Conservation (phyloP, 2,329 filamentous ascomycete genomes). For the Pseudogymnoascus sp. region DNA sequence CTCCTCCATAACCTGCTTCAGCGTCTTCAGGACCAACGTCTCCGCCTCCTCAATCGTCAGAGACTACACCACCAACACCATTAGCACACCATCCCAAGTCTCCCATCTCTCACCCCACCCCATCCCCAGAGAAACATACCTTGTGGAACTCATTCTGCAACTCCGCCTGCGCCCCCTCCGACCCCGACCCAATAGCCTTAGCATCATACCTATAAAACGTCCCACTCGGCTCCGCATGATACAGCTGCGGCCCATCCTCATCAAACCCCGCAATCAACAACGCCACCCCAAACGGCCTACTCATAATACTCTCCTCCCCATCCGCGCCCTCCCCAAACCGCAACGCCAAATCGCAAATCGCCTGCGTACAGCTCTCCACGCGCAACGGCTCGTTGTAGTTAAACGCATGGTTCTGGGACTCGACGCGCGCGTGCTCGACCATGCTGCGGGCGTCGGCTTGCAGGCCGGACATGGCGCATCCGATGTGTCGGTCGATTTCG, state of each 20-base stretch:
- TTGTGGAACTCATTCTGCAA: constrained; percentile 99
- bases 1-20: constrained; percentile 99
- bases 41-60: constrained; percentile 89
- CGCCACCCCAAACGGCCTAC: constrained; percentile 90
- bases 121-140: constrained; percentile 31
- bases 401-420: constrained; percentile 94
- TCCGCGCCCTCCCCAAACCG: constrained; percentile 96
- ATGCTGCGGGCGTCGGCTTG: constrained; percentile 97
- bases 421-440: constrained; percentile 96
- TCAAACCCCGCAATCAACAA: constrained; percentile 95
- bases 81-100: constrained; percentile 16
- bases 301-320: constrained; percentile 98
- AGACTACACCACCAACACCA: constrained; percentile 45
- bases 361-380: constrained; percentile 97
- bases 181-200: constrained; percentile 96
- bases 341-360: constrained; percentile 93
- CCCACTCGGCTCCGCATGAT: constrained; percentile 94
- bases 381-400: constrained; percentile 94
- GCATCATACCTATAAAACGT: constrained; percentile 99
- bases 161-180: constrained; percentile 94
- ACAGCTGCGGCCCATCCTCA: constrained; percentile 93
- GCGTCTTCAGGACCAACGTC: constrained; percentile 88
- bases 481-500: constrained; percentile 97
- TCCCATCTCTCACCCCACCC: neutral
- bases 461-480: constrained; percentile 95